These are phyloP conservation scores for Sclerotinia spermophila DNA, from an alignment of 2,329 filamentous ascomycete genomes.

Conservation along the genomic window DNA sequence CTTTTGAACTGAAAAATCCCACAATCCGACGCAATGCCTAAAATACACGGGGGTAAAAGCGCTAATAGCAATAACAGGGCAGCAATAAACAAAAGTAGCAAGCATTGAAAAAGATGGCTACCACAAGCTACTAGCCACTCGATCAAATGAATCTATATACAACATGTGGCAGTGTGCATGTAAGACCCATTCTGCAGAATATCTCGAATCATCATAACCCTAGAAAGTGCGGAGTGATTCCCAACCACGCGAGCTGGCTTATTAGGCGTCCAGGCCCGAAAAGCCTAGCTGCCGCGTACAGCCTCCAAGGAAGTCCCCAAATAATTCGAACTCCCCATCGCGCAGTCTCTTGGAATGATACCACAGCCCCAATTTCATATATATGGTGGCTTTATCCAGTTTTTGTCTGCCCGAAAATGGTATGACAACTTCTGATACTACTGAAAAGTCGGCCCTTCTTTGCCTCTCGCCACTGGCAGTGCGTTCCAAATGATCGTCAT, in stretches of 20 bases:
- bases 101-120: background rate
- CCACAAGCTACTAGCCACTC: background rate
- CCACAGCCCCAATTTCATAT: background rate
- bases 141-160: background rate
- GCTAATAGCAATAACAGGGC: background rate
- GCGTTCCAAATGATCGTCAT: background rate
- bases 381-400: constrained; percentile 2
- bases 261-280: constrained; percentile 6
- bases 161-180: background rate
- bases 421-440: background rate
- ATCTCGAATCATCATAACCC: background rate
- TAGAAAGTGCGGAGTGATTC: background rate
- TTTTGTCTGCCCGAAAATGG: background rate
- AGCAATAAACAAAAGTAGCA: background rate
- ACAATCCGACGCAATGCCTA: background rate
- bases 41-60: background rate
- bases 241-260: background rate
- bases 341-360: background rate
- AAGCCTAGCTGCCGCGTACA: background rate
- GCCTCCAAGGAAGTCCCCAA: background rate
- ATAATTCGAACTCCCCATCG: background rate
- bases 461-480: background rate
- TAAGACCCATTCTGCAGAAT: background rate
- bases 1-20: background rate
- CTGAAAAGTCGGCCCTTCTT: constrained; percentile 4